Evolutionary conservation across 352 stramenopile genomes (phyloP).

Genomic region (Globisporangium spinosum): DNA sequence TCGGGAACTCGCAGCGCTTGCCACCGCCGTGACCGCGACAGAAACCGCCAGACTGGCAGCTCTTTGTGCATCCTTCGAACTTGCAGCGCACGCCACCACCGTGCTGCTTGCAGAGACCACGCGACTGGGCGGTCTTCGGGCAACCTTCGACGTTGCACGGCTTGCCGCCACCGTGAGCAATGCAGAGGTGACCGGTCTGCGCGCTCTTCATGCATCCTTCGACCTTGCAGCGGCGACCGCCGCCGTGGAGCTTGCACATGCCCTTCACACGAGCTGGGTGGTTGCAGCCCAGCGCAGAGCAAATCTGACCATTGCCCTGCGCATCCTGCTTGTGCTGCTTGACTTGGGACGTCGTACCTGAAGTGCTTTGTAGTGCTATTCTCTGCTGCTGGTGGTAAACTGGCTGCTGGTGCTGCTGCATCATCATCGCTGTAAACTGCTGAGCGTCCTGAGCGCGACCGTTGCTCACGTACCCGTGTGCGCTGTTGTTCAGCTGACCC

Average conservation of each 20-base stretch:
- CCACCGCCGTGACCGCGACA: conserved; percentile 80
- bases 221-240: conserved; percentile 77
- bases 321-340: conserved; percentile 58
- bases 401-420: conserved; percentile 50
- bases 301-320: conserved; percentile 53
- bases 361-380: conserved; percentile 29
- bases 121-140: conserved; percentile 81
- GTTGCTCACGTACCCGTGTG: conserved; percentile 23
- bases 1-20: conserved; percentile 81
- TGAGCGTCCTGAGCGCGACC: conserved; percentile 19
- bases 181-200: conserved; percentile 82
- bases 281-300: conserved; percentile 74
- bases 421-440: conserved; percentile 58
- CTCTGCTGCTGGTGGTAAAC: conserved; percentile 35
- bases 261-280: conserved; percentile 75
- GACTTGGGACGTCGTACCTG: conserved; percentile 42
- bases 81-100: conserved; percentile 83
- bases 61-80: conserved; percentile 86
- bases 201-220: conserved; percentile 87
- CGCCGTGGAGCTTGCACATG: conserved; percentile 86
- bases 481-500: conserved; percentile 4
- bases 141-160: conserved; percentile 83
- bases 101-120: conserved; percentile 83
- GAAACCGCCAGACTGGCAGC: conserved; percentile 80
- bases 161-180: conserved; percentile 81